A percentile compares a stretch with the other conserved stretches of the same genome.
phyloP scores from a whole-genome alignment of 352 stramenopile species.

The Thalassiosira hispida region DNA sequence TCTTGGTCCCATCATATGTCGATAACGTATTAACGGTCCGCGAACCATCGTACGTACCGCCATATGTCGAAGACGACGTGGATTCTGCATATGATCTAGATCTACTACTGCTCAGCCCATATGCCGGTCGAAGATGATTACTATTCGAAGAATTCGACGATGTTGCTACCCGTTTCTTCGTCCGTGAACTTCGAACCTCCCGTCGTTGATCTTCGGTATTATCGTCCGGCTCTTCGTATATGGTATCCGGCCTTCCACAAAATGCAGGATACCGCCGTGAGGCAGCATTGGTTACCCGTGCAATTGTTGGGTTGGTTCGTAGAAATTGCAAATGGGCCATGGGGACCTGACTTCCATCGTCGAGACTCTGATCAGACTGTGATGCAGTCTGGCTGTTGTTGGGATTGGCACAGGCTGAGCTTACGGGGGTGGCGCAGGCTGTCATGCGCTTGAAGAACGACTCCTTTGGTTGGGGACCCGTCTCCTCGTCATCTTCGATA shows the following conservation, averaged over 20 bases:
- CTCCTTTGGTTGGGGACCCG: constrained; percentile 40
- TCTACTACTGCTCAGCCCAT: neutral
- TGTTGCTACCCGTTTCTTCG: constrained; percentile 24
- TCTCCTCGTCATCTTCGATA: neutral
- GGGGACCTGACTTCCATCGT: constrained; percentile 52
- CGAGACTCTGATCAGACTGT: too few relatives aligned
- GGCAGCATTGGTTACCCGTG: constrained; percentile 46
- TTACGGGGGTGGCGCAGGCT: constrained; percentile 50
- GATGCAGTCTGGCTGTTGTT: too few relatives aligned
- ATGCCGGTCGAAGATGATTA: constrained; percentile 1
- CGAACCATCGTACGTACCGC: constrained; percentile 9
- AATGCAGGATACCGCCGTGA: constrained; percentile 51
- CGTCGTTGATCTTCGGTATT: too few relatives aligned
- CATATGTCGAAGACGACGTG: too few relatives aligned
- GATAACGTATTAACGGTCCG: constrained; percentile 7
- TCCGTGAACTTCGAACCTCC: constrained; percentile 7
- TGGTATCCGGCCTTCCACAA: constrained; percentile 74
- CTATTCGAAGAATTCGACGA: too few relatives aligned
- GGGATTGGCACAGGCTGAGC: constrained; percentile 28
- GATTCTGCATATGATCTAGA: neutral
- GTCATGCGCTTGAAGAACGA: constrained; percentile 70
- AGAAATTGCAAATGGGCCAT: constrained; percentile 78
- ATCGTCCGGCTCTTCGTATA: constrained; percentile 72
- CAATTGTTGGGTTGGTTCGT: constrained; percentile 60
- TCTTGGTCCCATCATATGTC: constrained; percentile 14